Conservation (phyloP, 306 rosid species). For the Cicer pinnatifidum region DNA sequence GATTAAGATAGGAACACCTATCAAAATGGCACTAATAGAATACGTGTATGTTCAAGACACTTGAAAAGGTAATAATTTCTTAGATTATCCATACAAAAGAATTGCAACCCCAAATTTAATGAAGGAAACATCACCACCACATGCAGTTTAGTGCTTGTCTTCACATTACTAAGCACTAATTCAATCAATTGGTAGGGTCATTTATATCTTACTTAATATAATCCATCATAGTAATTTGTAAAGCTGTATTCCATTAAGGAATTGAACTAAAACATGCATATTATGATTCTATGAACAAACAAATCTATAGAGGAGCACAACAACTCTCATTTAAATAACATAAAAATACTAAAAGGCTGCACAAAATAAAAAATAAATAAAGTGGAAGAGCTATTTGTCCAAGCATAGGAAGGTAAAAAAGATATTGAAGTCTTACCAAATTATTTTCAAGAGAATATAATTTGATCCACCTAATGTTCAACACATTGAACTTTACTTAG, state of each 20-base stretch:
- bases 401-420: too few relatives aligned
- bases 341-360: too few relatives aligned
- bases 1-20: conserved; percentile 48
- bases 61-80: conserved; percentile 36
- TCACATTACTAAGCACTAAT: conserved; percentile 51
- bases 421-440: too few relatives aligned
- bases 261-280: not conserved
- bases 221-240: conserved; percentile 22
- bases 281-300: not conserved
- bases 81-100: conserved; percentile 56
- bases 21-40: conserved; percentile 34
- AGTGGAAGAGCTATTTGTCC: too few relatives aligned
- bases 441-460: too few relatives aligned
- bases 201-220: conserved; percentile 26
- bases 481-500: too few relatives aligned
- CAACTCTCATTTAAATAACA: too few relatives aligned
- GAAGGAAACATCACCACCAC: conserved; percentile 47
- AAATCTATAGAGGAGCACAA: too few relatives aligned
- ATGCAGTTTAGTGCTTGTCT: conserved; percentile 44
- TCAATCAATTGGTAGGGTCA: conserved; percentile 50
- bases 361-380: too few relatives aligned
- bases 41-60: conserved; percentile 43
- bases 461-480: too few relatives aligned
- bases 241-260: conserved; percentile 49
- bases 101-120: conserved; percentile 54